A percentile compares a stretch with the other conserved stretches of the same genome.
phyloP scores from a whole-genome alignment of 1,284 basidiomycete genomes.

The Trametes polyzona region DNA sequence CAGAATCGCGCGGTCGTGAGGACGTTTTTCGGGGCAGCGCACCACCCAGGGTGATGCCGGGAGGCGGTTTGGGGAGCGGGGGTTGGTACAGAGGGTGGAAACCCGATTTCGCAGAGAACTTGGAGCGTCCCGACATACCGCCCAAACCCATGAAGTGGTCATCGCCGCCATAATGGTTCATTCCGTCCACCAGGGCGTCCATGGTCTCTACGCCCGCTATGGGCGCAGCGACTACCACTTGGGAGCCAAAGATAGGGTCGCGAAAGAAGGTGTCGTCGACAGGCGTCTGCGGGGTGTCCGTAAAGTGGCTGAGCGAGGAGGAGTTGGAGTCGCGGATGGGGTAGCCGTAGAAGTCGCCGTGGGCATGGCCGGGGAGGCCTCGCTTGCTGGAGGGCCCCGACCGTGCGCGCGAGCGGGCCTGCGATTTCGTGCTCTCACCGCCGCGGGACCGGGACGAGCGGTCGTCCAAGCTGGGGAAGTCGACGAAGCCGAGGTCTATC shows the following conservation, averaged over 20 bases:
- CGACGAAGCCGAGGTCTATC: slow-evolving; percentile 22
- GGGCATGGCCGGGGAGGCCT: slow-evolving; percentile 44
- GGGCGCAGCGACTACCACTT: slow-evolving; percentile 76
- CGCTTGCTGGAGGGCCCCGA: slow-evolving; percentile 54
- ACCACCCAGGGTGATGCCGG: slow-evolving; percentile 74
- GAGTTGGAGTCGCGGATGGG: slow-evolving; percentile 67
- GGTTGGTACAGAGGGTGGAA: slow-evolving; percentile 76
- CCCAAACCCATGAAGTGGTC: slow-evolving; percentile 54
- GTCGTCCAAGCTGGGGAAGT: slow-evolving; percentile 29
- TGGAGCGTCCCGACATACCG: slow-evolving; percentile 46
- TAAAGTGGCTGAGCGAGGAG: slow-evolving; percentile 57
- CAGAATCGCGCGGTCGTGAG: slow-evolving; percentile 43
- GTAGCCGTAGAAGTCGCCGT: slow-evolving; percentile 35
- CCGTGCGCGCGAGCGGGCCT: slow-evolving; percentile 40
- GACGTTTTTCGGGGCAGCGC: slow-evolving; percentile 48
- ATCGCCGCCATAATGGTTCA: slow-evolving; percentile 61
- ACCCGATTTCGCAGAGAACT: slow-evolving; percentile 45
- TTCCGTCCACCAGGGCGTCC: slow-evolving; percentile 84
- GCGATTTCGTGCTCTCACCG: slow-evolving; percentile 25
- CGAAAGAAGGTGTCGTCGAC: slow-evolving; percentile 52
- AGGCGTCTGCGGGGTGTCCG: slow-evolving; percentile 70
- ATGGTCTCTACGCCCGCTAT: slow-evolving; percentile 78
- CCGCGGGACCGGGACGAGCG: slow-evolving; percentile 17
- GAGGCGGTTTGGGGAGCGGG: slow-evolving; percentile 78
- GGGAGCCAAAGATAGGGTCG: slow-evolving; percentile 54